Percentiles rank a stretch among this genome's conserved stretches.
Conservation (phyloP, 23 red algal genomes). For the Cyanidium caldarium region DNA sequence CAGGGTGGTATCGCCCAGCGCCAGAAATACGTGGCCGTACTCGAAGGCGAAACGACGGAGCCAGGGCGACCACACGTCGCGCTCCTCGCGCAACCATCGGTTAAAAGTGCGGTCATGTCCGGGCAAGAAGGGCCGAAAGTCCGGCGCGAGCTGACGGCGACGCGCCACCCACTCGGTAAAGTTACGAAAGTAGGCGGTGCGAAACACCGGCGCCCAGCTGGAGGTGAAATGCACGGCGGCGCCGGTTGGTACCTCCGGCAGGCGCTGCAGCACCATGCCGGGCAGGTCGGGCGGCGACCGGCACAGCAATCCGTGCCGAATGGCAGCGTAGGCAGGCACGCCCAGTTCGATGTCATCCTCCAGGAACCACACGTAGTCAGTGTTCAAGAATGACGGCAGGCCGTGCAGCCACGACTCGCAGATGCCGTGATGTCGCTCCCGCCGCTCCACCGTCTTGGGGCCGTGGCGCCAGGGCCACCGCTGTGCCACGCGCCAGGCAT, state of each 20-base stretch:
- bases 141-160: background rate
- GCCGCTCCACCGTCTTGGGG: background rate
- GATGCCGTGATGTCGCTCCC: background rate
- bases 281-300: background rate
- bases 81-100: background rate
- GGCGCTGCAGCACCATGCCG: background rate
- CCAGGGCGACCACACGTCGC: slow-evolving; percentile 4
- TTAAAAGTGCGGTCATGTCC: background rate
- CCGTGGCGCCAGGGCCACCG: background rate
- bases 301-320: background rate
- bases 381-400: background rate
- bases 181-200: background rate
- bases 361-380: background rate
- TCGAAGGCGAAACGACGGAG: background rate
- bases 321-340: background rate
- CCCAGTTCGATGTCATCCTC: slow-evolving; percentile 1
- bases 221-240: background rate
- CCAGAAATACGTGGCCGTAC: background rate
- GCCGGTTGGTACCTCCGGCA: background rate
- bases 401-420: background rate
- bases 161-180: background rate
- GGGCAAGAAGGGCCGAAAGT: background rate
- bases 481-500: background rate
- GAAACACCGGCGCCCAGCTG: background rate
- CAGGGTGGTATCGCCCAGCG: background rate